phyloP scores from a whole-genome alignment of 176 grass and related monocot genomes.

The Carex littledalei region DNA sequence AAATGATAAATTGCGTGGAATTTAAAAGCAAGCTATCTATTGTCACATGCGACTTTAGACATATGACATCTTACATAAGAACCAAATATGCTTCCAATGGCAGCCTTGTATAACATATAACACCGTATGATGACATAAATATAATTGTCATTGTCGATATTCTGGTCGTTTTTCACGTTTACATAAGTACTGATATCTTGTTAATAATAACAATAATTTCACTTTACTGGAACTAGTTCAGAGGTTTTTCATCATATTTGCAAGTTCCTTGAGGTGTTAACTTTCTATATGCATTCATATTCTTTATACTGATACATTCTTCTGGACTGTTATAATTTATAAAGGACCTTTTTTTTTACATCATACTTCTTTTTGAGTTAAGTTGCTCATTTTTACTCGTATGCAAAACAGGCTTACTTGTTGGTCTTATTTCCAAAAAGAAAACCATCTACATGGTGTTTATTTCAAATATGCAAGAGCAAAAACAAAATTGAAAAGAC shows the following conservation, averaged over 20 bases:
- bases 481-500: background rate
- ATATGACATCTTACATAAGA: background rate
- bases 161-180: background rate
- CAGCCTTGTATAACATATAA: background rate
- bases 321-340: too few species aligned
- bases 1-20: background rate
- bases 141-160: background rate
- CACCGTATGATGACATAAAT: background rate
- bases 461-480: background rate
- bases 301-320: too few species aligned
- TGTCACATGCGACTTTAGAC: background rate
- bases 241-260: too few species aligned
- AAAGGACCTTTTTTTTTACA: too few species aligned
- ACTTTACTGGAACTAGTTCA: background rate
- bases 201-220: background rate
- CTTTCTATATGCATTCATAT: too few species aligned
- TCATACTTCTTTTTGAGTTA: too few species aligned
- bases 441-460: too few species aligned
- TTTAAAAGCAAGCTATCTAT: background rate
- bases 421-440: background rate
- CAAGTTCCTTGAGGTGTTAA: too few species aligned
- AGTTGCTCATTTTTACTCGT: background rate
- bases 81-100: background rate
- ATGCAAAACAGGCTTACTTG: background rate
- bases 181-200: background rate